Percentiles rank a stretch among this genome's conserved stretches.
These are phyloP conservation scores for Talaromyces albobiverticillius DNA, from an alignment of 2,329 filamentous ascomycete genomes.

Conservation along the genomic window DNA sequence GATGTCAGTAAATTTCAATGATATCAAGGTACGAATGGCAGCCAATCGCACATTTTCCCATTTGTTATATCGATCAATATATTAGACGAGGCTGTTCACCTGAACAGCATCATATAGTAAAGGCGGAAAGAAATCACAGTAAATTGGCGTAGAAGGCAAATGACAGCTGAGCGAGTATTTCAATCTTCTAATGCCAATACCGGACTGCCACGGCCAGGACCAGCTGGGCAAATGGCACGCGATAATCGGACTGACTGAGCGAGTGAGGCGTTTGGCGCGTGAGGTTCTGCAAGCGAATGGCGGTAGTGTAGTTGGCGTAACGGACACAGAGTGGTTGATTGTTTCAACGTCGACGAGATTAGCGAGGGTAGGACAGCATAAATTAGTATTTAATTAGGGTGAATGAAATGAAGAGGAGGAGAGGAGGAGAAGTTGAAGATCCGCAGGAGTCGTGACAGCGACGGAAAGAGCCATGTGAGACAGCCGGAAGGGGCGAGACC, in stretches of 20 bases:
- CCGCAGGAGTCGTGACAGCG: background rate
- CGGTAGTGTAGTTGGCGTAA: background rate
- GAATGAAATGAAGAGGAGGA: background rate
- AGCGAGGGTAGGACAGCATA: background rate
- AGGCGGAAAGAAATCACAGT: background rate
- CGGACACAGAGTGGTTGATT: background rate
- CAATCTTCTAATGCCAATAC: background rate
- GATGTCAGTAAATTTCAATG: background rate
- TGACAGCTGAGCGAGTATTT: background rate
- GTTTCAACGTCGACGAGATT: background rate
- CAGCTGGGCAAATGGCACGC: background rate
- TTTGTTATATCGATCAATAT: conserved; percentile 23
- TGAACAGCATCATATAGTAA: conserved; percentile 28
- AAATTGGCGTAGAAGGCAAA: background rate
- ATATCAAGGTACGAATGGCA: background rate
- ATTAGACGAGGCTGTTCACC: conserved; percentile 16
- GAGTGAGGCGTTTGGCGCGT: background rate
- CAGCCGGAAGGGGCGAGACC: background rate
- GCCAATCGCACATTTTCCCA: conserved; percentile 41
- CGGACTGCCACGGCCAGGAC: background rate
- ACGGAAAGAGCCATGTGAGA: background rate
- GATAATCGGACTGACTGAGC: background rate
- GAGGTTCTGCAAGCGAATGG: background rate
- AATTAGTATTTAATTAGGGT: background rate
- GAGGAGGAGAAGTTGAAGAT: background rate